These are phyloP conservation scores for Avena atlantica DNA, from an alignment of 176 grass and related monocot genomes.

Conservation along the genomic window DNA sequence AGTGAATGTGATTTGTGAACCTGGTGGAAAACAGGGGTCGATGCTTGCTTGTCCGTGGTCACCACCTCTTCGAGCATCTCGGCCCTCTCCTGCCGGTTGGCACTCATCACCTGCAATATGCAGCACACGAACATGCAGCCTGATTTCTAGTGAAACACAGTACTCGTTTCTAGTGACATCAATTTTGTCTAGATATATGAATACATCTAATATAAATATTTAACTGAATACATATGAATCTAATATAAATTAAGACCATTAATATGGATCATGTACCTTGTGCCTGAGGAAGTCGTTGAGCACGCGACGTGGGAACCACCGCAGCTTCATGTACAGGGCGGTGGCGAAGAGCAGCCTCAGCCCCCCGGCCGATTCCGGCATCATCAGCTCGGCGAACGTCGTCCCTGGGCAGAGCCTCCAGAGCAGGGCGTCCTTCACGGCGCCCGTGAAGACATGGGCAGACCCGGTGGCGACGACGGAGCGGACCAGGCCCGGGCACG, in stretches of 20 bases:
- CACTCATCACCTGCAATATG: constrained; percentile 49
- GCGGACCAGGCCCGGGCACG: constrained; percentile 31
- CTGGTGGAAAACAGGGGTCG: not conserved
- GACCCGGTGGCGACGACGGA: constrained; percentile 47
- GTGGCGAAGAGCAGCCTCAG: constrained; percentile 33
- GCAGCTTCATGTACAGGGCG: constrained; percentile 7
- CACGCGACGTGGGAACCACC: constrained; percentile 37
- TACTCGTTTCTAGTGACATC: too few species aligned
- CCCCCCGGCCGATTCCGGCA: constrained; percentile 30
- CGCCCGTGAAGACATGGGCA: constrained; percentile 19
- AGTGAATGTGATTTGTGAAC: not conserved
- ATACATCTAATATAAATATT: too few species aligned
- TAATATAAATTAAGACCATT: too few species aligned
- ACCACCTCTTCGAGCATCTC: constrained; percentile 57
- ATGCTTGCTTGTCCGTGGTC: not conserved
- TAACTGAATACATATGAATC: not conserved
- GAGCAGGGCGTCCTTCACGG: constrained; percentile 29
- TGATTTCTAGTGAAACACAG: too few species aligned
- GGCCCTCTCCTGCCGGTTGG: constrained; percentile 51
- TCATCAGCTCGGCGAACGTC: constrained; percentile 44
- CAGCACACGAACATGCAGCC: not conserved
- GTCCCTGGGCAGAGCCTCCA: constrained; percentile 22
- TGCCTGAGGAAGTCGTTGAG: not conserved
- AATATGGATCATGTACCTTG: not conserved
- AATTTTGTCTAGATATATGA: too few species aligned